A percentile compares a stretch with the other conserved stretches of the same genome.
Evolutionary conservation across 345 rosid species (phyloP).

Genomic region (Lepidium aucheri): DNA sequence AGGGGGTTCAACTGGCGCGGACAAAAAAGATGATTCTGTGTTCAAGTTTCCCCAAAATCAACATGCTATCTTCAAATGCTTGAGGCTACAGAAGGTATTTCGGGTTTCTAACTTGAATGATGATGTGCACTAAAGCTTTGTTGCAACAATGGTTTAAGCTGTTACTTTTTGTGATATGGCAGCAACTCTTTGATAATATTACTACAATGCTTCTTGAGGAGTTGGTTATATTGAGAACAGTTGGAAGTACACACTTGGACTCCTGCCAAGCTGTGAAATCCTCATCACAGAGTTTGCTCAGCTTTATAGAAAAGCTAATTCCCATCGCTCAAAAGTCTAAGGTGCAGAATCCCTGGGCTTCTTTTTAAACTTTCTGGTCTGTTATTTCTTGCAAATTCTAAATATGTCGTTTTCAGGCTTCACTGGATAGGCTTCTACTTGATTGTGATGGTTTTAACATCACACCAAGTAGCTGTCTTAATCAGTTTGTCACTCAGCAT

Average conservation of each 20-base stretch:
- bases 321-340: conserved; percentile 52
- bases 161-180: conserved; percentile 26
- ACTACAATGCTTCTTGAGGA: conserved; percentile 48
- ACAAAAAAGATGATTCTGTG: conserved; percentile 13
- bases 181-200: conserved; percentile 72
- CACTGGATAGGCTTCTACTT: conserved; percentile 58
- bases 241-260: conserved; percentile 44
- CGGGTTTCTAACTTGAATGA: conserved; percentile 9
- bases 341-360: conserved; percentile 34
- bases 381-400: conserved; percentile 20
- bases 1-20: conserved; percentile 23
- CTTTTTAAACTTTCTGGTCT: background rate
- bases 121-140: conserved; percentile 2
- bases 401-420: conserved; percentile 42
- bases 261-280: conserved; percentile 50
- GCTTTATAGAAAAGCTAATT: conserved; percentile 46
- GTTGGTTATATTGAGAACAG: conserved; percentile 47
- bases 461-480: conserved; percentile 21
- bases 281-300: conserved; percentile 36
- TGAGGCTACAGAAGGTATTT: conserved; percentile 85
- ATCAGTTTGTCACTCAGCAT: conserved; percentile 43
- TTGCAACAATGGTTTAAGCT: conserved; percentile 15
- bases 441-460: conserved; percentile 31
- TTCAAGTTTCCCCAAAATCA: conserved; percentile 49
- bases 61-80: conserved; percentile 37